Base-by-base conservation (phyloP, 768 basidiomycete species). In the Hortiboletus campestris region DNA sequence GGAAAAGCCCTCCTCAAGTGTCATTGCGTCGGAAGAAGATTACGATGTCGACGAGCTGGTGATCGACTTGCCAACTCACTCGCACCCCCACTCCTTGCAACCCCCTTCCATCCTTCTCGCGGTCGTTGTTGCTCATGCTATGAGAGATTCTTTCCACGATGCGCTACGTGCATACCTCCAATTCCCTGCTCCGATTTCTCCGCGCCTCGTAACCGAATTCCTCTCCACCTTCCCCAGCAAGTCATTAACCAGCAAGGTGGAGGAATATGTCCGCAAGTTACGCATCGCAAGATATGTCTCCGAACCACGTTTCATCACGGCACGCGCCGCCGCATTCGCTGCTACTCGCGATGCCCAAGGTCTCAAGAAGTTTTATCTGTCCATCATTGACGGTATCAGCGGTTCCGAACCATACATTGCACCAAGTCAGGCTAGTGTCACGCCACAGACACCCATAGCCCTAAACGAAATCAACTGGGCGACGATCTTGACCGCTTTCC, bases 401-500 rank as follows among this genome's bases (percentile, higher is more conserved):
- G 83, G 78, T 20, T 68, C 78, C 1, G 71, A 82, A 40, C 75
- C 84, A 1, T 89, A 80, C 72, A 70, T 88, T 49, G 78, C 84
- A 20, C 64, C 79, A 16, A 66, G 75, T 41, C 70, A 74, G 20
- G 69, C 75, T 10, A 63, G 51, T 12, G 57, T 77, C 22, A 76
- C 78, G 4, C 47, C 68, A 3, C 63, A 67, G 17, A 80, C 69
- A 56, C 72, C 77, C 8, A 72, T 87, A 9, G 68, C 78, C 10
- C 72, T 93, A 63, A 78, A 82, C 3, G 81, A 84, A 56, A 68
- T 77, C 10, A 72, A 76, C 29, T 91, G 89, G 88, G 77, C 79
- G 0, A 76, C 81, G 2, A 86, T 93, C 62, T 69, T 94, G 49
- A 76, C 78, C 2, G 83, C 79, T 14, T 90, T 91, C 60, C 71